Conservation (phyloP, 129 eudicot species). For the Deinandra increscens region DNA sequence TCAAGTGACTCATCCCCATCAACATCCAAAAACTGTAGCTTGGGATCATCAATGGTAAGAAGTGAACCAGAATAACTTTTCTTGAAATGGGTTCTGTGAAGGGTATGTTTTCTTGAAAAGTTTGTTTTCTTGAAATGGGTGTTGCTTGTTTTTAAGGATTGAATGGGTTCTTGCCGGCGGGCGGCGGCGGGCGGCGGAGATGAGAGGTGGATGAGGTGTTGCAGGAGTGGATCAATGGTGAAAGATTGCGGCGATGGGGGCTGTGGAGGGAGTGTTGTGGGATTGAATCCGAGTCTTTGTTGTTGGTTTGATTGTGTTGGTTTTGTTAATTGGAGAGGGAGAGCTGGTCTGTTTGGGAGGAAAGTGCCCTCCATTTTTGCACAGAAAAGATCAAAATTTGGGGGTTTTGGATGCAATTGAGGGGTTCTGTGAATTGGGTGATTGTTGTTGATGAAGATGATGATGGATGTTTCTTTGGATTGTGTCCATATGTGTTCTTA, state of each 20-base stretch:
- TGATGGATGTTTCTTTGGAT: slow-evolving; percentile 24
- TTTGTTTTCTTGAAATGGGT: slow-evolving; percentile 24
- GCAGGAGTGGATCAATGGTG: slow-evolving; percentile 69
- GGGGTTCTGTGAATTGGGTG: slow-evolving; percentile 17
- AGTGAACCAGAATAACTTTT: slow-evolving; percentile 23
- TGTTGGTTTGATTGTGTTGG: slow-evolving; percentile 50
- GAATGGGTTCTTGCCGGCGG: slow-evolving; percentile 31
- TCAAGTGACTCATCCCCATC: slow-evolving; percentile 47
- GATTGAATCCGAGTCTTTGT: slow-evolving; percentile 47
- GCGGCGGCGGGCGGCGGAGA: slow-evolving; percentile 34
- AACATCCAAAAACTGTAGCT: slow-evolving; percentile 8
- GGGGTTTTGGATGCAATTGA: slow-evolving; percentile 6
- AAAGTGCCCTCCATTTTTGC: slow-evolving; percentile 64
- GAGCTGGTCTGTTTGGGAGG: slow-evolving; percentile 71
- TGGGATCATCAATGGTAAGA: slow-evolving; percentile 33
- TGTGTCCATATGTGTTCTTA: slow-evolving; percentile 30
- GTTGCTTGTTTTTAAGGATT: slow-evolving; percentile 27
- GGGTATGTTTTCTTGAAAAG: slow-evolving; percentile 24
- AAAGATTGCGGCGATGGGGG: slow-evolving; percentile 53
- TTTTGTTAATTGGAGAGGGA: slow-evolving; percentile 67
- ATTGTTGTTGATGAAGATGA: slow-evolving; percentile 25
- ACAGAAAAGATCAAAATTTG: not conserved
- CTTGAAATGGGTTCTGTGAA: slow-evolving; percentile 25
- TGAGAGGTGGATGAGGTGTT: slow-evolving; percentile 64
- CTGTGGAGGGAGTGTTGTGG: slow-evolving; percentile 58